A percentile compares a stretch with the other conserved stretches of the same genome.
Conservation (phyloP, 805 yeast genomes). For the Teunomyces barrocoloradensis region DNA sequence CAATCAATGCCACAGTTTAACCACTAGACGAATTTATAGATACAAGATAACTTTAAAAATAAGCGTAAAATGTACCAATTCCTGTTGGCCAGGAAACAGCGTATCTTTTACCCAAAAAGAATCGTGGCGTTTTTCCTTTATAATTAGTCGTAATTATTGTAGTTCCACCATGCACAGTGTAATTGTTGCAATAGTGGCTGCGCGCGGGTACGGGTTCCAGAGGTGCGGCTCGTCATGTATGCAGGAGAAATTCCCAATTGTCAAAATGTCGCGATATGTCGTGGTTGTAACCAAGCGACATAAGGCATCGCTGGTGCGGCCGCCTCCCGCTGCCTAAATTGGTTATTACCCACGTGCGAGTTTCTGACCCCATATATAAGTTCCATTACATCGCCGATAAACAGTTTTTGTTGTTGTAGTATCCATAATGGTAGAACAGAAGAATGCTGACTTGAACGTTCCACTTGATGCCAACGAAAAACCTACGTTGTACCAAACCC, state of each 20-base stretch:
- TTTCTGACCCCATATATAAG: not conserved
- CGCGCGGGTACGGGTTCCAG: not conserved
- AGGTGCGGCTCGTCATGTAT: not conserved
- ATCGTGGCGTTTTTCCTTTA: too few species aligned
- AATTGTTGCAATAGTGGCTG: not conserved
- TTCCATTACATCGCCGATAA: not conserved
- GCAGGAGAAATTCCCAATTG: too few species aligned
- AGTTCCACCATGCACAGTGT: too few species aligned
- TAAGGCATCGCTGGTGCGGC: not conserved
- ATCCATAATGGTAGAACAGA: slow-evolving; percentile 42
- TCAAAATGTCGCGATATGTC: not conserved
- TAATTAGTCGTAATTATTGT: too few species aligned
- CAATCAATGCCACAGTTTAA: slow-evolving; percentile 1
- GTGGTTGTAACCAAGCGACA: not conserved
- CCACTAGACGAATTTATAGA: not conserved
- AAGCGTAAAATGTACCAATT: too few species aligned
- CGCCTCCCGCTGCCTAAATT: not conserved
- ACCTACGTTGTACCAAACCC: slow-evolving; percentile 49
- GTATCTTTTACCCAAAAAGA: too few species aligned
- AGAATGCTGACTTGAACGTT: slow-evolving; percentile 48
- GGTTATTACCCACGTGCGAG: slow-evolving; percentile 3
- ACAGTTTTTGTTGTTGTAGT: not conserved
- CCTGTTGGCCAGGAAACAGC: too few species aligned
- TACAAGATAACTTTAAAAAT: not conserved
- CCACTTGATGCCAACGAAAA: slow-evolving; percentile 55